Percentiles rank a stretch among this genome's conserved stretches.
Evolutionary conservation across 2,329 filamentous ascomycete genomes (phyloP).

Genomic region (Arthrobotrys sinensis): DNA sequence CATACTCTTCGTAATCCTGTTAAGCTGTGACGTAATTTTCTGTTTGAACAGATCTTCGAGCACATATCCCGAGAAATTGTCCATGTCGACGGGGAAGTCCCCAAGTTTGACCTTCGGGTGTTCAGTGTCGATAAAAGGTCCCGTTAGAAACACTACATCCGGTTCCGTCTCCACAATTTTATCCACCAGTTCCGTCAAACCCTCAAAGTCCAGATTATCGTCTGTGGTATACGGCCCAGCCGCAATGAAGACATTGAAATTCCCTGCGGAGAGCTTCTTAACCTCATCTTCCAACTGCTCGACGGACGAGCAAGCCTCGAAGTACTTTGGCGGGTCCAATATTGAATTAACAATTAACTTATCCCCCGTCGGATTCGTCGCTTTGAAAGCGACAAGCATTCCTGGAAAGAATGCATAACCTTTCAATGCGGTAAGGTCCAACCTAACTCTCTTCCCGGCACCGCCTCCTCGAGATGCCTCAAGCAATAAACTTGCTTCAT

Average conservation of each 20-base stretch:
- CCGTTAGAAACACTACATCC: slow-evolving; percentile 84
- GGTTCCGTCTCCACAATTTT: slow-evolving; percentile 81
- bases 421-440: slow-evolving; percentile 80
- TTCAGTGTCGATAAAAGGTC: slow-evolving; percentile 91
- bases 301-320: slow-evolving; percentile 79
- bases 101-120: slow-evolving; percentile 88
- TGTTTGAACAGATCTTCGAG: slow-evolving; percentile 87
- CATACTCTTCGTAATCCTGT: slow-evolving; percentile 78
- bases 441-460: slow-evolving; percentile 83
- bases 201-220: slow-evolving; percentile 90
- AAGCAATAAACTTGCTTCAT: slow-evolving; percentile 85
- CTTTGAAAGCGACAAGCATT: slow-evolving; percentile 88
- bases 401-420: slow-evolving; percentile 91
- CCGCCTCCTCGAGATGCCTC: slow-evolving; percentile 89
- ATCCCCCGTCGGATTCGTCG: slow-evolving; percentile 87
- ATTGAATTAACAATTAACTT: slow-evolving; percentile 86
- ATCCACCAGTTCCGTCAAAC: slow-evolving; percentile 84
- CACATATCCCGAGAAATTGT: slow-evolving; percentile 76
- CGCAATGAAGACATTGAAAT: slow-evolving; percentile 82
- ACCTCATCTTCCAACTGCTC: slow-evolving; percentile 77
- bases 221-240: slow-evolving; percentile 93
- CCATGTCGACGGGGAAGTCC: slow-evolving; percentile 82
- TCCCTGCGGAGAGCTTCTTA: slow-evolving; percentile 73
- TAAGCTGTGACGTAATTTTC: slow-evolving; percentile 81
- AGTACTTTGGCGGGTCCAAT: slow-evolving; percentile 81